Conservation (phyloP, 257 asterid species). For the Asclepias syriaca region DNA sequence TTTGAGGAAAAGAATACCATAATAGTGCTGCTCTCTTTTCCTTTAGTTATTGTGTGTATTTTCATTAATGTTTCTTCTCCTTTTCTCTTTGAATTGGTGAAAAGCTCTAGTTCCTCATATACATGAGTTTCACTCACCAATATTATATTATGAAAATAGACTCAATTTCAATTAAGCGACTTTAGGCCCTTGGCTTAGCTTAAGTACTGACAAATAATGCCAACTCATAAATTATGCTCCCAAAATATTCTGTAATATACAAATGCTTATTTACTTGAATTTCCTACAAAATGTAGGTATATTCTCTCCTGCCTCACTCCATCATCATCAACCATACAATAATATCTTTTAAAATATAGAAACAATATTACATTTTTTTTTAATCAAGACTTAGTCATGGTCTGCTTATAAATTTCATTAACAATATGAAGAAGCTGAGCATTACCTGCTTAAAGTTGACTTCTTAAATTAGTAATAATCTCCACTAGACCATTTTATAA, state of each 20-base stretch:
- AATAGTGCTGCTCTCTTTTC: not conserved
- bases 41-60: not conserved
- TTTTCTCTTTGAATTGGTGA: not conserved
- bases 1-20: too few relatives aligned
- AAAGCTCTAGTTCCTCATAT: not conserved
- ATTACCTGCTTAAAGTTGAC: not conserved
- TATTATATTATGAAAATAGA: not conserved
- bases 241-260: not conserved
- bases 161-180: not conserved
- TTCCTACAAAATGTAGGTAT: not conserved
- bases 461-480: not conserved
- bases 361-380: too few relatives aligned
- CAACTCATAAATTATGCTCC: not conserved
- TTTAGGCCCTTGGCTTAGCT: not conserved
- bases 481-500: not conserved
- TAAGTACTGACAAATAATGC: not conserved
- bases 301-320: not conserved
- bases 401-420: not conserved
- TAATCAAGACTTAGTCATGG: not conserved
- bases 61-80: not conserved
- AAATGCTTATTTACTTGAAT: not conserved
- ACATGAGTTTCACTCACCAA: not conserved
- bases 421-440: not conserved
- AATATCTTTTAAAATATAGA: not conserved
- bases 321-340: not conserved